These are phyloP conservation scores for Globisporangium barbulae DNA, from an alignment of 352 stramenopile genomes.

Conservation along the genomic window DNA sequence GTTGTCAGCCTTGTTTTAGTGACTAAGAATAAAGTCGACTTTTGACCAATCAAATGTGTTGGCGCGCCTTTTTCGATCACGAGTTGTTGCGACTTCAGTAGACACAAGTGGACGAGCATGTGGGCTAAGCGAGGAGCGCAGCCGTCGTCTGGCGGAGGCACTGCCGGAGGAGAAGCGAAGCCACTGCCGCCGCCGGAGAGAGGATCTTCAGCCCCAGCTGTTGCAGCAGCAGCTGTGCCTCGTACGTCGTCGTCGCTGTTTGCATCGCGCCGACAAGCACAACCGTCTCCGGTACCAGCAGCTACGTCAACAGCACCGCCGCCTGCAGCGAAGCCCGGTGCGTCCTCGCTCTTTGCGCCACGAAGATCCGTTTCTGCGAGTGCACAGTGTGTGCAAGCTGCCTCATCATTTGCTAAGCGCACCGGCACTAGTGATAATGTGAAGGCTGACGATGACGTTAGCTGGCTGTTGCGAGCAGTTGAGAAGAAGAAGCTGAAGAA, in stretches of 20 bases:
- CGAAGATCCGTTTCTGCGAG: neutral
- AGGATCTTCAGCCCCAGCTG: neutral
- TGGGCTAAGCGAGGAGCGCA: slow-evolving; percentile 32
- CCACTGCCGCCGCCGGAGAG: neutral
- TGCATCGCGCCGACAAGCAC: slow-evolving; percentile 1
- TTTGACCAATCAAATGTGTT: slow-evolving; percentile 28
- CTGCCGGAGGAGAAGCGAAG: neutral
- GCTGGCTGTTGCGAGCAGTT: slow-evolving; percentile 36
- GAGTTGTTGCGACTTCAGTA: neutral
- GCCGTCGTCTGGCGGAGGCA: slow-evolving; percentile 5
- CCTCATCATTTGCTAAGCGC: neutral
- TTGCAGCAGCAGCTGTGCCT: neutral
- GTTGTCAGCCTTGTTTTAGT: neutral
- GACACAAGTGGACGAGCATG: slow-evolving; percentile 22
- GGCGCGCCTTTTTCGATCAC: slow-evolving; percentile 9
- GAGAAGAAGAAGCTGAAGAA: slow-evolving; percentile 32
- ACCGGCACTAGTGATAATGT: neutral
- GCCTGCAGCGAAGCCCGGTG: neutral
- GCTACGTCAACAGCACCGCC: neutral
- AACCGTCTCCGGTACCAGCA: neutral
- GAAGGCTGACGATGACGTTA: slow-evolving; percentile 18
- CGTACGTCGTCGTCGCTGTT: slow-evolving; percentile 10
- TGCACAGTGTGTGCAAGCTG: neutral
- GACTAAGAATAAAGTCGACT: neutral
- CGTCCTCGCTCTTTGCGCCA: slow-evolving; percentile 6